Evolutionary conservation across 2,329 filamentous ascomycete genomes (phyloP), one percentile per base, ranked within the genome.

Genomic region (Passalora sequoiae): DNA sequence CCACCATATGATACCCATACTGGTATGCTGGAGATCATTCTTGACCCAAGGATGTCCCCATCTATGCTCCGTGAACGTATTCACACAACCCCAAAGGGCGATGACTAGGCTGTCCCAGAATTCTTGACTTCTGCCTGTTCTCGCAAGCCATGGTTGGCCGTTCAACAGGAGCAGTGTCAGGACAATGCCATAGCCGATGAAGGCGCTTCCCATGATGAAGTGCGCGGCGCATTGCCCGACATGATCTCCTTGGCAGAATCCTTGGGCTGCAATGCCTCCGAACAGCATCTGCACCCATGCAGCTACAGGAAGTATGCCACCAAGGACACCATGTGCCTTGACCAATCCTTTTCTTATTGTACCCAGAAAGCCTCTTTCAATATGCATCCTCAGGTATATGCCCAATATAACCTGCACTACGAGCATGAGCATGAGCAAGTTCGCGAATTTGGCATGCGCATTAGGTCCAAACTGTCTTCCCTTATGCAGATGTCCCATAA

Each of bases 1-100:
- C 91, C 91, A 98, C 92, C 92, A 98, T 39, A 98, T 81, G 50
- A 98, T 80, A n/a, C 92, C 92, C 91, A 98, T 97, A n/a, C 86
- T 87, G 0, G 92, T 98, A 66, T 98, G 92, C 66, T 98, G 91
- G 69, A 95, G 80, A 65, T 98, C 92, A 61, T 96, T 97, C 66
- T 79, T 81, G 40, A 85, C 88, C 92, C 92, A 98, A 0, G 79
- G 76, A 1, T 75, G 75, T 42, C 92, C 92, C 92, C 92, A 98
- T 40, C 85, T 80, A 63, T 98, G 92, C 67, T 97, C 92, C 13
- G 92, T 98, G 57, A 98, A 97, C 6, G 92, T 97, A 67, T 97
- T 98, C 67, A 98, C 83, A 62, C 88, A 94, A 24, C 91, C 92
- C 92, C 92, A 98, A 1, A 84, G 82, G 1, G 89, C 86, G 61